Conservation (phyloP, 139 green algal genomes). For the Edaphochlamys debaryana region DNA sequence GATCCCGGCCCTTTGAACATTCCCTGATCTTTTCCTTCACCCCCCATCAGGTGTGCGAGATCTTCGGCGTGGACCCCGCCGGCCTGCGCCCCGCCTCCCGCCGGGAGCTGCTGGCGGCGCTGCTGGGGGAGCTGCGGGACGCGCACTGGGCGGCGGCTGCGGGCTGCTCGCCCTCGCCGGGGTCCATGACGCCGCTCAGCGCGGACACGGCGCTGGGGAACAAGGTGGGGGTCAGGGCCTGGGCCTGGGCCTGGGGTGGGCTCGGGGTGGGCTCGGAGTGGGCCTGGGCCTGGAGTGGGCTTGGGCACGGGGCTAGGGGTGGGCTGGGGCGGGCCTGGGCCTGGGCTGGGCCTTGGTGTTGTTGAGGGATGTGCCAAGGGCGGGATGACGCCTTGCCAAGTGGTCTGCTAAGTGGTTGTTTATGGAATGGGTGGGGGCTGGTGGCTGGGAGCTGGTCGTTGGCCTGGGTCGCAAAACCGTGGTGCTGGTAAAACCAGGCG, state of each 20-base stretch:
- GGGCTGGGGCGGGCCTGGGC: neutral
- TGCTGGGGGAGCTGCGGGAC: constrained; percentile 63
- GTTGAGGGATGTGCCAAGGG: too few relatives aligned
- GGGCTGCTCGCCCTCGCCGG: constrained; percentile 55
- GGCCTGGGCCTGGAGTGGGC: too few relatives aligned
- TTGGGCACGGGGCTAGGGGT: too few relatives aligned
- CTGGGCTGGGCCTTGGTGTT: neutral
- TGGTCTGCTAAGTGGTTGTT: too few relatives aligned
- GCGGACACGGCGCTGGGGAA: constrained; percentile 51
- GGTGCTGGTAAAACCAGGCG: too few relatives aligned
- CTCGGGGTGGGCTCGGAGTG: neutral
- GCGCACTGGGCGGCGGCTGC: constrained; percentile 57
- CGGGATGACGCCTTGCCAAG: too few relatives aligned
- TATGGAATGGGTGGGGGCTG: too few relatives aligned
- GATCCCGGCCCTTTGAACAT: too few relatives aligned
- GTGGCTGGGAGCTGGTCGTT: too few relatives aligned
- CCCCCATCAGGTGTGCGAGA: constrained; percentile 72
- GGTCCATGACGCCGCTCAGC: constrained; percentile 52
- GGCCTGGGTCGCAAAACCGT: too few relatives aligned
- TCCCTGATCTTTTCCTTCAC: too few relatives aligned
- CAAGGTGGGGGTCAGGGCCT: constrained; percentile 9
- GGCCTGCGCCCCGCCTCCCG: constrained; percentile 44
- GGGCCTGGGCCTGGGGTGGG: too few relatives aligned
- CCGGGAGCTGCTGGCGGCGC: constrained; percentile 59
- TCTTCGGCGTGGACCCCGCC: constrained; percentile 62